A percentile compares a stretch with the other conserved stretches of the same genome.
Conservation (phyloP, 352 stramenopile genomes). For the Blastocystis sp. region DNA sequence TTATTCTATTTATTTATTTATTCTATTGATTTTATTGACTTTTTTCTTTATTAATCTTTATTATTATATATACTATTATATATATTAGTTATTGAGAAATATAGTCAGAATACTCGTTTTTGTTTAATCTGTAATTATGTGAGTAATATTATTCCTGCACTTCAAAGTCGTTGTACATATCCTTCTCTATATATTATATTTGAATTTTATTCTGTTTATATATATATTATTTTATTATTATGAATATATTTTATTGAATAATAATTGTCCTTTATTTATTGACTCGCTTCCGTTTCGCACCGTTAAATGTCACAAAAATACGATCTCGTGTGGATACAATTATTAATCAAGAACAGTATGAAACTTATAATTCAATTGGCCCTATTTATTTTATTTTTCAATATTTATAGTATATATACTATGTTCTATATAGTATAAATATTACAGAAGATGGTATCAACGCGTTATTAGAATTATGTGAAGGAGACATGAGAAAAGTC, state of each 20-base stretch:
- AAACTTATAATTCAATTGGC: no score
- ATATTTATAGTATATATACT: not conserved
- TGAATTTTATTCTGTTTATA: no score
- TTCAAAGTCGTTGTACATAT: constrained; percentile 87
- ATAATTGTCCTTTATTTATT: no score
- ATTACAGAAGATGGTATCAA: constrained; percentile 72
- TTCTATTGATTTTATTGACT: no score
- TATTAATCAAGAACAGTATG: constrained; percentile 45
- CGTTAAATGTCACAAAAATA: constrained; percentile 50
- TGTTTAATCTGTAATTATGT: constrained; percentile 97
- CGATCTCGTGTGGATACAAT: constrained; percentile 47
- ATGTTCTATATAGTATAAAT: constrained; percentile 47
- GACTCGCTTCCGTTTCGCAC: constrained; percentile 54
- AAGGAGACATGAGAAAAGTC: constrained; percentile 77
- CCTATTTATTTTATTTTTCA: no score
- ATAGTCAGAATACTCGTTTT: constrained; percentile 87
- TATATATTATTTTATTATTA: no score
- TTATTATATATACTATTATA: not conserved
- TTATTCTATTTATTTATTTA: no score
- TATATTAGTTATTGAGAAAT: constrained; percentile 77
- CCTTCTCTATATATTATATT: no score
- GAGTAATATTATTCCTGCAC: constrained; percentile 86
- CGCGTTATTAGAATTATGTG: constrained; percentile 61
- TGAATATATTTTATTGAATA: no score
- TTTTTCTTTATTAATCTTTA: no score